phyloP scores from a whole-genome alignment of 2,329 filamentous ascomycete genomes.

The Fusarium cicatricum region DNA sequence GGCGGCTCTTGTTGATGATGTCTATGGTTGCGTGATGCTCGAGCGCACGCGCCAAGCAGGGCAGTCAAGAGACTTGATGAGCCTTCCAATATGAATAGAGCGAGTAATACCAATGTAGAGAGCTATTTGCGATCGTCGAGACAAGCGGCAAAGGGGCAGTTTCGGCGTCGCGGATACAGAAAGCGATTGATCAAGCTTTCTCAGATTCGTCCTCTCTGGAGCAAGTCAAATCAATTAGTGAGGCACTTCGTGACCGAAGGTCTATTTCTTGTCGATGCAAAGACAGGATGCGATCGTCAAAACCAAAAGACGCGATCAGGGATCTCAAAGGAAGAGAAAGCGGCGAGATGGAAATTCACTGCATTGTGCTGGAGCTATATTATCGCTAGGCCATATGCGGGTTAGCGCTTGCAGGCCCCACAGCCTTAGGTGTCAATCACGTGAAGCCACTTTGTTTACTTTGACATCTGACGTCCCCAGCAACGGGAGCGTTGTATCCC shows the following conservation, averaged over 20 bases:
- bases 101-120: no score
- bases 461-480: slow-evolving; percentile 32
- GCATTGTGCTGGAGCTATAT: slow-evolving; percentile 15
- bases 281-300: neutral
- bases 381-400: slow-evolving; percentile 19
- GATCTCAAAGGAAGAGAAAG: slow-evolving; percentile 6
- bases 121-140: neutral
- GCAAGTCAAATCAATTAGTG: neutral
- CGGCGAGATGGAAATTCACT: slow-evolving; percentile 12
- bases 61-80: neutral
- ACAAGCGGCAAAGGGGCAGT: neutral
- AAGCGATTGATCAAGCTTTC: no score
- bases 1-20: neutral
- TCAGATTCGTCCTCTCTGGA: neutral
- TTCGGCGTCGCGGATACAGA: neutral
- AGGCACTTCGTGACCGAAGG: no score
- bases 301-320: slow-evolving; percentile 14
- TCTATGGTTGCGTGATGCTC: neutral
- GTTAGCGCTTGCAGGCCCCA: slow-evolving; percentile 15
- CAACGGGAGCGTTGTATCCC: slow-evolving; percentile 38
- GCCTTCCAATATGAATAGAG: neutral
- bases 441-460: slow-evolving; percentile 43
- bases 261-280: neutral
- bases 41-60: neutral
- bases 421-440: slow-evolving; percentile 21